Conservation (phyloP, 75 land plant genomes). For the Larix kaempferi region DNA sequence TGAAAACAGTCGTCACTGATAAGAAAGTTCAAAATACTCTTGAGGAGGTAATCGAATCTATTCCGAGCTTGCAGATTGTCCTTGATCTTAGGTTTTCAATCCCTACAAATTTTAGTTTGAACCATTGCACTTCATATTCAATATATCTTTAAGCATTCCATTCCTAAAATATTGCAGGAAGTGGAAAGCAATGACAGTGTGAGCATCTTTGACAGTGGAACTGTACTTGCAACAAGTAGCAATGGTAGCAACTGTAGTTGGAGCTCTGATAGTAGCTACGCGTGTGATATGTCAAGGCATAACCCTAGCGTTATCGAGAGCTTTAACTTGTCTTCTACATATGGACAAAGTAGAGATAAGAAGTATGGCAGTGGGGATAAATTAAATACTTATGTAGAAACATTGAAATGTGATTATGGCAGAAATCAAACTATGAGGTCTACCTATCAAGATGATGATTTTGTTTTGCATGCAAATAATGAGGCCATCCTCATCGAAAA, state of each 20-base stretch:
- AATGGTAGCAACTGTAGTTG: slow-evolving; percentile 46
- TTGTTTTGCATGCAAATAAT: slow-evolving; percentile 9
- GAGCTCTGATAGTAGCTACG: slow-evolving; percentile 27
- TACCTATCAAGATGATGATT: slow-evolving; percentile 37
- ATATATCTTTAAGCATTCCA: neutral
- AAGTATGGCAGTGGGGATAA: slow-evolving; percentile 6
- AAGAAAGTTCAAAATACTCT: slow-evolving; percentile 8
- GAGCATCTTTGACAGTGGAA: neutral
- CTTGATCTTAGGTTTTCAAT: neutral
- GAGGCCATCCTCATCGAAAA: slow-evolving; percentile 46
- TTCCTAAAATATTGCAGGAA: slow-evolving; percentile 5
- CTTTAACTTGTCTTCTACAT: slow-evolving; percentile 9
- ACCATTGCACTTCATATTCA: neutral
- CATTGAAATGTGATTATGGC: neutral
- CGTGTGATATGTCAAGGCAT: neutral
- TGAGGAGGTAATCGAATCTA: slow-evolving; percentile 24
- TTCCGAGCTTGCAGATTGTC: neutral
- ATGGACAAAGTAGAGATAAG: neutral
- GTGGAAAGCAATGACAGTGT: slow-evolving; percentile 1
- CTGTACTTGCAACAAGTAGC: slow-evolving; percentile 29
- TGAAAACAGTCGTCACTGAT: slow-evolving; percentile 7
- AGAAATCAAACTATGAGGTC: neutral
- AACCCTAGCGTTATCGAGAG: neutral
- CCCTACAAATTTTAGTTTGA: neutral
- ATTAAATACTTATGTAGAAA: slow-evolving; percentile 3